A percentile compares a stretch with the other conserved stretches of the same genome.
phyloP scores from a whole-genome alignment of 352 stramenopile species.

The Halophytophthora batemanensis region DNA sequence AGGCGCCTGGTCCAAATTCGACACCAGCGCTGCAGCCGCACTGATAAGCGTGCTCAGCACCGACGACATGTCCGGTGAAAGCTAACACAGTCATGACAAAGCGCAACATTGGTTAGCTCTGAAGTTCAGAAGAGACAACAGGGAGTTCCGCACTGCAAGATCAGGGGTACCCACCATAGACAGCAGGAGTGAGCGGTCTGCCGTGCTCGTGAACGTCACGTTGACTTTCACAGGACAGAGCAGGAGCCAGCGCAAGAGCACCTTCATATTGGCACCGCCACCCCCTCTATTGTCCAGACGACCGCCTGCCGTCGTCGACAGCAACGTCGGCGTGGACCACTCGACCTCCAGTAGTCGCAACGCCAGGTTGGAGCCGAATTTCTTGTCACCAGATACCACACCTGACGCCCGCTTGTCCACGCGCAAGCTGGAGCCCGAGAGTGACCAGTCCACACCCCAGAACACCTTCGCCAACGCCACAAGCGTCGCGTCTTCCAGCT shows the following conservation, averaged over 20 bases:
- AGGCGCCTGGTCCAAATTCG: slow-evolving; percentile 82
- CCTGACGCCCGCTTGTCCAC: slow-evolving; percentile 15
- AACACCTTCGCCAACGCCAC: slow-evolving; percentile 76
- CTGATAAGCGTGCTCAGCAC: slow-evolving; percentile 79
- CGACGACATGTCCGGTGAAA: slow-evolving; percentile 81
- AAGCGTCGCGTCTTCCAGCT: slow-evolving; percentile 76
- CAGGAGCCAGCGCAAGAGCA: slow-evolving; percentile 74
- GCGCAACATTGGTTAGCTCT: background rate
- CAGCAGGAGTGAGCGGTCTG: slow-evolving; percentile 76
- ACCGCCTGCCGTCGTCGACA: slow-evolving; percentile 28
- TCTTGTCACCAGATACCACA: slow-evolving; percentile 11
- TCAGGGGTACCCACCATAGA: slow-evolving; percentile 47
- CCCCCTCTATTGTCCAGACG: slow-evolving; percentile 25
- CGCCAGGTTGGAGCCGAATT: slow-evolving; percentile 48
- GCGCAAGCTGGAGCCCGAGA: slow-evolving; percentile 20
- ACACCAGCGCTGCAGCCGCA: slow-evolving; percentile 73
- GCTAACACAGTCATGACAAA: slow-evolving; percentile 23
- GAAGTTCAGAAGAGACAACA: slow-evolving; percentile 1
- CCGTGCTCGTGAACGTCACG: slow-evolving; percentile 85
- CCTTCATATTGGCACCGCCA: slow-evolving; percentile 54
- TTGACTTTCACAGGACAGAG: slow-evolving; percentile 86
- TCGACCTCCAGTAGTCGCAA: slow-evolving; percentile 53
- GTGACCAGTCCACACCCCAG: slow-evolving; percentile 64
- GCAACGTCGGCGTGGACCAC: slow-evolving; percentile 48
- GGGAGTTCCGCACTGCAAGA: no score